A percentile compares a stretch with the other conserved stretches of the same genome.
phyloP scores from a whole-genome alignment of 805 yeast genomes.

The Kodamaea jinghongensis region DNA sequence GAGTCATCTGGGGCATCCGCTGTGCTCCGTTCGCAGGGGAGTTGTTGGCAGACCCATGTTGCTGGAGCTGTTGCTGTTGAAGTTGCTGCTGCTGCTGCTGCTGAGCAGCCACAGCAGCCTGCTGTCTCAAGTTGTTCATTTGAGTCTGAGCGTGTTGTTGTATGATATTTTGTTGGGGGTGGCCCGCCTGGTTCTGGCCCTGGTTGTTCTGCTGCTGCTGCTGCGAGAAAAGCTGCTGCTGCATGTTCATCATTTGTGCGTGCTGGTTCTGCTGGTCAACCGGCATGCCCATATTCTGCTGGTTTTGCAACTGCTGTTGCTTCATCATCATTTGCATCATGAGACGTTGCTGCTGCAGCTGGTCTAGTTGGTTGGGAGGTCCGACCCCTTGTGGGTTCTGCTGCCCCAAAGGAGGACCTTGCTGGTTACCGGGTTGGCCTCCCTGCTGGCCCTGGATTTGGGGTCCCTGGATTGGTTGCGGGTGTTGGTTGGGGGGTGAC shows the following conservation, averaged over 20 bases:
- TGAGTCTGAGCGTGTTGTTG: constrained; percentile 50
- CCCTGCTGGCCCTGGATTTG: constrained; percentile 11
- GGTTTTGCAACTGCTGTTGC: constrained; percentile 14
- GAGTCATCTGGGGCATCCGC: constrained; percentile 14
- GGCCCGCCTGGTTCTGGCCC: constrained; percentile 14
- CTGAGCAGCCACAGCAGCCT: constrained; percentile 22
- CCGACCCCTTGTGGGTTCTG: constrained; percentile 12
- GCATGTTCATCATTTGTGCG: constrained; percentile 22
- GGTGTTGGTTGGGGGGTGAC: constrained; percentile 5
- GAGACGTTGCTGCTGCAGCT: constrained; percentile 19
- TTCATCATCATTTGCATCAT: constrained; percentile 22
- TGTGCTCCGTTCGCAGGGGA: constrained; percentile 14
- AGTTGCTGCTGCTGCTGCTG: constrained; percentile 10
- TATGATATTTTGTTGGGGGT: constrained; percentile 26
- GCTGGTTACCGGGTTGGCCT: constrained; percentile 3
- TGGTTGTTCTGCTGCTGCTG: constrained; percentile 10
- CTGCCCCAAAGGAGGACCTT: constrained; percentile 7
- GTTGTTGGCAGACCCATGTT: constrained; percentile 20
- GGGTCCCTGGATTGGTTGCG: constrained; percentile 1
- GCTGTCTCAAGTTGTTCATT: constrained; percentile 50
- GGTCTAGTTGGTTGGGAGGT: constrained; percentile 12
- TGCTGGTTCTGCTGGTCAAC: constrained; percentile 7
- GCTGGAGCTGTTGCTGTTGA: constrained; percentile 11
- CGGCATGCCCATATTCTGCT: constrained; percentile 5
- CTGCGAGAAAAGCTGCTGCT: constrained; percentile 31